Evolutionary conservation across 148 eudicot species (phyloP), one percentile per base, ranked within the genome.

Genomic region (Rhododendron molle): DNA sequence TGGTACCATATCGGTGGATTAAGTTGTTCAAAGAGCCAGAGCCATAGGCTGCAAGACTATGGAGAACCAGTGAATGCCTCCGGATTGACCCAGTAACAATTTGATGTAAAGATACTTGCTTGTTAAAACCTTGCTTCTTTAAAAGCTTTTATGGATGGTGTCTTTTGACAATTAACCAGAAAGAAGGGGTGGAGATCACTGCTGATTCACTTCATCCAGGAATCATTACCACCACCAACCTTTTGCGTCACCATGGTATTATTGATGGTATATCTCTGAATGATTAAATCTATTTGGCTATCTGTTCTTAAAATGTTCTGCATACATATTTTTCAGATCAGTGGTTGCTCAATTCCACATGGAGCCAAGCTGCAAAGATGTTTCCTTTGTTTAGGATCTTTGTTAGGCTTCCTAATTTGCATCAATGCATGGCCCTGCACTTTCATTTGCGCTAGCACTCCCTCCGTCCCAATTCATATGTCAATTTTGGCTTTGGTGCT

Each of bases 181-280:
- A 94, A 85, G 99, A 94, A 83, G 98, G 96, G 77, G 88, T 90
- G 54, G 83, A 93, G 82, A 91, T 96, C 82, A 93, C 73, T 67
- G 73, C 73, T 67, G 28, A 67, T 26, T 67, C 73, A 67, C 73
- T 67, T 26, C 73, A 67, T 84, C 99, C 99, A 16, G 98, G 99
- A 81, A 86, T 92, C 54, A 93, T 96, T 83, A 88, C 91, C 67
- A 94, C 99, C 69, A 60, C 69, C 87, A 95, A 94, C 86, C 94
- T 93, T 69, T 72, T 89, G 71, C 93, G 94, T 65, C 91, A 96
- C 91, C 91, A 73, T 52, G 50, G 92, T 69, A 34, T 91, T 46
- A 21, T 95, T 60, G 86, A 89, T 79, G 93, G 99, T 96, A 89
- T 85, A 65, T 46, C 50, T 58, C 23, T 65, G 9, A 43, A 7